These are phyloP conservation scores for Diaporthe vaccinii DNA, from an alignment of 2,329 filamentous ascomycete genomes.

Conservation along the genomic window DNA sequence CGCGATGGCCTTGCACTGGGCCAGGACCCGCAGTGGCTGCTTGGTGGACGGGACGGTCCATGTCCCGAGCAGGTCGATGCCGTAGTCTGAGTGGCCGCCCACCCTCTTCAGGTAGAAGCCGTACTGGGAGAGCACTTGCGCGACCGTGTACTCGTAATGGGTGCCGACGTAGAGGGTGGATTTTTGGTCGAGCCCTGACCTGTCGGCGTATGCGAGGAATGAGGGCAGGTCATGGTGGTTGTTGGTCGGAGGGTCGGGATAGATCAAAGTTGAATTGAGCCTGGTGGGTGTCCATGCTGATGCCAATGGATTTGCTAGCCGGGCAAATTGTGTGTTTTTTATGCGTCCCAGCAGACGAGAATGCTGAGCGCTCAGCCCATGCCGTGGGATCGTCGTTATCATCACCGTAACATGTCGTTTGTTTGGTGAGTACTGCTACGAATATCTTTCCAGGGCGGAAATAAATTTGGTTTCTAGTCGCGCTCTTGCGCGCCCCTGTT, in stretches of 20 bases:
- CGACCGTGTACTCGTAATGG: conserved; percentile 81
- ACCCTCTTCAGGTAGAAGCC: conserved; percentile 76
- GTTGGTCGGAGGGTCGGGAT: conserved; percentile 60
- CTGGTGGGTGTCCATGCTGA: conserved; percentile 31
- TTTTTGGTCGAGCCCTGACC: conserved; percentile 65
- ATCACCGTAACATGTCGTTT: conserved; percentile 39
- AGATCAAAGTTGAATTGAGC: conserved; percentile 49
- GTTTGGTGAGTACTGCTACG: background rate
- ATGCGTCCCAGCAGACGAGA: background rate
- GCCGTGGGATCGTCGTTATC: conserved; percentile 24
- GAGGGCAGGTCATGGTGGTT: conserved; percentile 74
- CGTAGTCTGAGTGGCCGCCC: conserved; percentile 76
- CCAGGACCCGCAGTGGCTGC: conserved; percentile 60
- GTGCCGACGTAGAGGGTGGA: conserved; percentile 79
- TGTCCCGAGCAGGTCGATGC: conserved; percentile 80
- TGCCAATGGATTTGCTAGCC: background rate
- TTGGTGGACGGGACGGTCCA: conserved; percentile 70
- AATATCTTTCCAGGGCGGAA: background rate
- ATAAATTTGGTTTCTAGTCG: background rate
- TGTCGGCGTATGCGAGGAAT: conserved; percentile 75
- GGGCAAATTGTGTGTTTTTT: background rate
- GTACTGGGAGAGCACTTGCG: conserved; percentile 66
- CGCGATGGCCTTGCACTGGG: conserved; percentile 78
- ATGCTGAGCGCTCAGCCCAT: conserved; percentile 39
- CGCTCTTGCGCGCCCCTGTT: conserved; percentile 3